Conservation (phyloP, 495 filamentous ascomycete genomes). For the Penicillium cosmopolitanum region DNA sequence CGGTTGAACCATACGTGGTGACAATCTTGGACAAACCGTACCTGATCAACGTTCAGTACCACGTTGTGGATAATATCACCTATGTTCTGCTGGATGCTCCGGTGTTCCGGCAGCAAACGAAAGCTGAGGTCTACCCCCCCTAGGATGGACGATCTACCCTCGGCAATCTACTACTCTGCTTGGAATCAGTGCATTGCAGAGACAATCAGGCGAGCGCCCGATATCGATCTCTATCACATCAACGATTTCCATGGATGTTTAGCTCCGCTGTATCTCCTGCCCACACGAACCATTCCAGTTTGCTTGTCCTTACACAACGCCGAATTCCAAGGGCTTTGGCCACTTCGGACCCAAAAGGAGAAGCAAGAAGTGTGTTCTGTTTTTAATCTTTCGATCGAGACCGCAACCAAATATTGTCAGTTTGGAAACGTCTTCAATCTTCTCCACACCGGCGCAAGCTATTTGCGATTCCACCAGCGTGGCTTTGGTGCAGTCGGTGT, state of each 20-base stretch:
- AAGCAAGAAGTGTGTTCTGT: constrained; percentile 64
- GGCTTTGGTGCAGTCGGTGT: constrained; percentile 70
- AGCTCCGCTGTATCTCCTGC: constrained; percentile 66
- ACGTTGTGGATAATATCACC: constrained; percentile 66
- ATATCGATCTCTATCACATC: constrained; percentile 72
- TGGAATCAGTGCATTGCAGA: constrained; percentile 72
- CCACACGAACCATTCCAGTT: constrained; percentile 55
- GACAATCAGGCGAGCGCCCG: constrained; percentile 55
- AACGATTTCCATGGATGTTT: constrained; percentile 76
- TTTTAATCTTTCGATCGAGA: constrained; percentile 57
- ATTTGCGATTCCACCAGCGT: constrained; percentile 64
- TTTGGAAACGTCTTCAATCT: constrained; percentile 73
- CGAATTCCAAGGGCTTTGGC: constrained; percentile 74
- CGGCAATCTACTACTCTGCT: constrained; percentile 67
- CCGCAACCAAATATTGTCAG: constrained; percentile 62
- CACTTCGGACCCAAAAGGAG: constrained; percentile 63
- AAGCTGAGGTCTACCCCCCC: constrained; percentile 68
- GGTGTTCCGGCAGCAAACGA: constrained; percentile 68
- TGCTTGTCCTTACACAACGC: constrained; percentile 67
- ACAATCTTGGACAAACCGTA: constrained; percentile 63
- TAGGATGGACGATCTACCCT: constrained; percentile 71
- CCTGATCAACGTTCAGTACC: constrained; percentile 66
- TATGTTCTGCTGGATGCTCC: constrained; percentile 70
- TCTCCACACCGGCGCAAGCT: constrained; percentile 64
- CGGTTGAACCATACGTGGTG: constrained; percentile 62